Conservation (phyloP, 1,139 yeast genomes). For the Candida sp. region DNA sequence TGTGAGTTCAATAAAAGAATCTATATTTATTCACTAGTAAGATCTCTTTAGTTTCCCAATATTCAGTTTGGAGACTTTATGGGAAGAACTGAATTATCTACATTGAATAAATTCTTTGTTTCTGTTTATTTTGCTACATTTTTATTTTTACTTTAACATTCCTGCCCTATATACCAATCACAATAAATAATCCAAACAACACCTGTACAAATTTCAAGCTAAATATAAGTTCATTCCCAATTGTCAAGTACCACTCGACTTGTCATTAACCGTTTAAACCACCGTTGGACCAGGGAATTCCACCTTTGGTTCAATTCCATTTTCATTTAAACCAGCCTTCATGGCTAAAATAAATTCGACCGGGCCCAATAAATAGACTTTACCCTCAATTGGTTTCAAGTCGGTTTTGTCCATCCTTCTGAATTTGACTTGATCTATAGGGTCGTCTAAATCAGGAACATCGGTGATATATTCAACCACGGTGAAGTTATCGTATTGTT, state of each 20-base stretch:
- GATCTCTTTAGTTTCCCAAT: too few relatives aligned
- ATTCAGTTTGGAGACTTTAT: too few relatives aligned
- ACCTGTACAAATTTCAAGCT: not conserved
- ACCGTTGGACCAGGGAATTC: constrained; percentile 12
- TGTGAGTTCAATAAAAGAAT: too few relatives aligned
- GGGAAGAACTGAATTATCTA: too few relatives aligned
- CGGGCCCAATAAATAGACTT: constrained; percentile 36
- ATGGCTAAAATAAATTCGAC: constrained; percentile 28
- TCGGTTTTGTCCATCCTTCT: constrained; percentile 10
- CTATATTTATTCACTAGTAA: too few relatives aligned
- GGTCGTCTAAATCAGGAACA: constrained; percentile 4
- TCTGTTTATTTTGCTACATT: too few relatives aligned
- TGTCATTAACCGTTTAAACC: not conserved
- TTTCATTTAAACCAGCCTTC: constrained; percentile 9
- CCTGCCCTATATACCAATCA: too few relatives aligned
- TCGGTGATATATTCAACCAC: constrained; percentile 19
- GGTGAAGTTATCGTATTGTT: constrained; percentile 14
- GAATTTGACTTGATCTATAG: constrained; percentile 9
- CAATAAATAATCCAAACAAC: too few relatives aligned
- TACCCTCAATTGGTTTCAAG: constrained; percentile 12
- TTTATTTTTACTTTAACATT: too few relatives aligned
- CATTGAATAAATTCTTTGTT: too few relatives aligned
- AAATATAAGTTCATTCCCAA: not conserved
- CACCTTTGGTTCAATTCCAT: constrained; percentile 9
- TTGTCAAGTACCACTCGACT: not conserved